These are phyloP conservation scores for Talaromyces funiculosus DNA, from an alignment of 2,329 filamentous ascomycete genomes.

Conservation along the genomic window DNA sequence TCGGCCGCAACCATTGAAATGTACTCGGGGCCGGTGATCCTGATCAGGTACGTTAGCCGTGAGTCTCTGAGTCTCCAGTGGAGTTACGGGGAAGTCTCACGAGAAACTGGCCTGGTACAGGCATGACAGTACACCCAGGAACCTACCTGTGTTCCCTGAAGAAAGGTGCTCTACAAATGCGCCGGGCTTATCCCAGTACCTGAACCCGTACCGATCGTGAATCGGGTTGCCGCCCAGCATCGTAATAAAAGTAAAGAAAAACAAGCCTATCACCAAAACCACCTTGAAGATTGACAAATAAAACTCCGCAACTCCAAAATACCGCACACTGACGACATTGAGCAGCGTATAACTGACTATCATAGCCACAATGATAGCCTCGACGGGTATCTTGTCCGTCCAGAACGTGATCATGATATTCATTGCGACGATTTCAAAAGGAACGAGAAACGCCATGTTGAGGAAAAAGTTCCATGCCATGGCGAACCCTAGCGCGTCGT, in stretches of 20 bases:
- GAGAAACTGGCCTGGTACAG: slow-evolving; percentile 69
- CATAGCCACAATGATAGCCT: slow-evolving; percentile 58
- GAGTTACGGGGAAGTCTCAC: slow-evolving; percentile 28
- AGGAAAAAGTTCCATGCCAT: slow-evolving; percentile 53
- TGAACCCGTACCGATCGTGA: slow-evolving; percentile 54
- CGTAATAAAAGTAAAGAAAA: slow-evolving; percentile 15
- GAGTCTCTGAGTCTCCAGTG: too few species aligned
- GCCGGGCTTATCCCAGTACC: slow-evolving; percentile 58
- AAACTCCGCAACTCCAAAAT: slow-evolving; percentile 59
- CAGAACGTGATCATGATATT: slow-evolving; percentile 4
- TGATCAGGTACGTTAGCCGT: neutral
- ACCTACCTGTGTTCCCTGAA: slow-evolving; percentile 42
- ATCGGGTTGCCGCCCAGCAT: slow-evolving; percentile 27
- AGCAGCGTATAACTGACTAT: slow-evolving; percentile 54
- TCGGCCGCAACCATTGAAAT: slow-evolving; percentile 71
- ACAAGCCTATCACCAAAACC: slow-evolving; percentile 47
- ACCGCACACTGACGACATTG: slow-evolving; percentile 53
- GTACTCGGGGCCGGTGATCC: slow-evolving; percentile 62
- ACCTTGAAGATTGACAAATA: slow-evolving; percentile 58
- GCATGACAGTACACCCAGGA: slow-evolving; percentile 58
- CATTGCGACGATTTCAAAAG: slow-evolving; percentile 11
- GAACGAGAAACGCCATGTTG: slow-evolving; percentile 5
- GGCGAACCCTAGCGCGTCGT: slow-evolving; percentile 77
- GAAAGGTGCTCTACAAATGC: slow-evolving; percentile 45
- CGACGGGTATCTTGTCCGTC: slow-evolving; percentile 34